Base-by-base conservation (phyloP, 1,284 basidiomycete species). In the Trametes versicolor region DNA sequence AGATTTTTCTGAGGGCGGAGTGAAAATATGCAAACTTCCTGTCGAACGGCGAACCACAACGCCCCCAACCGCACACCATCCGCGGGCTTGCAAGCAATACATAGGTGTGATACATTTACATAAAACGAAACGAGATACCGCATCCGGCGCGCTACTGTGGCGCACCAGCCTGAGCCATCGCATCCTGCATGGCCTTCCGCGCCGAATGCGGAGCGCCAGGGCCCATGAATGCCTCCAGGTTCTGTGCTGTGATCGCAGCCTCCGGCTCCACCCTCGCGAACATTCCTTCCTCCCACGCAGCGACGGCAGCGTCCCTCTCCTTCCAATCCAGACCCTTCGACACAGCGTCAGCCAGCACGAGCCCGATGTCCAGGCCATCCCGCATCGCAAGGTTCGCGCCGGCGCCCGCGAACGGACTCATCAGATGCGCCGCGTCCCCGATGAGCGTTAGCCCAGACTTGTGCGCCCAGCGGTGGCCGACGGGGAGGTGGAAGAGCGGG, bases 381-480 rank as follows among this genome's bases (percentile, higher is more conserved):
- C 67, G 63, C 69, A 77, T 73, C 23, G 74, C 76, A 12, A 73
- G 72, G 60, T 85, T 85, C 21, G 80, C 82, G 3, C 83, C 83
- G 21, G 79, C 81, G 3, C 82, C 82, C 0, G 78, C 76, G 62
- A 78, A 82, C 9, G 80, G 82, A 8, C 78, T 75, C 82, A 85
- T 84, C 27, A 82, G 70, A 64, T 85, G 83, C 17, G 82, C 83
- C 6, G 83, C 82, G 65, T 85, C 83, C 1, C 83, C 83, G 19
- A 80, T 57, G 17, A 81, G 60, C 36, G 74, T 74, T 25, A 66
- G 63, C 2, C 70, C 58, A 2, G 53, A 17, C 1, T 37, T 54
- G 54, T 66, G 65, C 37, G 32, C 41, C 65, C 65, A 66, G n/a
- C 58, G 52, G 21, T 66, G 65, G 12, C 58, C 65, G 36, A 58